Percentiles rank a stretch among this genome's conserved stretches.
Conservation (phyloP, 1,284 basidiomycete species). For the Phellopilus nigrolimitatus region DNA sequence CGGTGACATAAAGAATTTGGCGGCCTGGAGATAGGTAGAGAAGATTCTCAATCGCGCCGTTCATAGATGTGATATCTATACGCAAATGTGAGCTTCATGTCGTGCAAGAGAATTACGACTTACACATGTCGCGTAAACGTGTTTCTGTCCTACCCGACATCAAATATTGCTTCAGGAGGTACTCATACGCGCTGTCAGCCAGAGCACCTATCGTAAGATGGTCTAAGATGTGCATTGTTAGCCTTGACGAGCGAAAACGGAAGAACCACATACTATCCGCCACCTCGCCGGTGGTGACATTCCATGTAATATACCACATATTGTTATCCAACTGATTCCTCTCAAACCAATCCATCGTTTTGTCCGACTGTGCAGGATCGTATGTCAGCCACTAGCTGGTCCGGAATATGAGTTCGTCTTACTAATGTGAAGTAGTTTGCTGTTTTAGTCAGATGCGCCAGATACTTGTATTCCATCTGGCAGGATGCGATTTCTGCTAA, state of each 20-base stretch:
- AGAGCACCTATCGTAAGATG: slow-evolving; percentile 19
- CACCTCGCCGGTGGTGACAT: slow-evolving; percentile 18
- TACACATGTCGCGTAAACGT: slow-evolving; percentile 60
- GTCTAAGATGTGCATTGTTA: background rate
- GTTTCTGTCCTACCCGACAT: slow-evolving; percentile 57
- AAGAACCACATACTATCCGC: slow-evolving; percentile 17
- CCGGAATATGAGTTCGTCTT: slow-evolving; percentile 22
- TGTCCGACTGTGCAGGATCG: slow-evolving; percentile 27
- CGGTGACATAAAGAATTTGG: slow-evolving; percentile 66
- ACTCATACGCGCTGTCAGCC: slow-evolving; percentile 43
- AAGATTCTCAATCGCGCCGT: slow-evolving; percentile 57
- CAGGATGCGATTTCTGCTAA: slow-evolving; percentile 54
- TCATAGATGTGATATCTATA: slow-evolving; percentile 58
- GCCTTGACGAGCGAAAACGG: background rate
- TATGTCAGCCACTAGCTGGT: background rate
- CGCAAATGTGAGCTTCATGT: background rate
- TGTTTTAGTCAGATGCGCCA: slow-evolving; percentile 51
- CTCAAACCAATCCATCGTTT: slow-evolving; percentile 45
- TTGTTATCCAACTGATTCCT: slow-evolving; percentile 25
- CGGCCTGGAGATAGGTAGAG: slow-evolving; percentile 63
- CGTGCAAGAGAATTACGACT: slow-evolving; percentile 23
- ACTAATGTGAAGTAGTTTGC: slow-evolving; percentile 42
- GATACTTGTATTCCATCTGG: slow-evolving; percentile 55
- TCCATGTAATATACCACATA: slow-evolving; percentile 25
- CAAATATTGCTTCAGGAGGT: slow-evolving; percentile 69